A percentile compares a stretch with the other conserved stretches of the same genome.
phyloP scores from a whole-genome alignment of 2,329 filamentous ascomycete species.

The Chaetomium strumarium region DNA sequence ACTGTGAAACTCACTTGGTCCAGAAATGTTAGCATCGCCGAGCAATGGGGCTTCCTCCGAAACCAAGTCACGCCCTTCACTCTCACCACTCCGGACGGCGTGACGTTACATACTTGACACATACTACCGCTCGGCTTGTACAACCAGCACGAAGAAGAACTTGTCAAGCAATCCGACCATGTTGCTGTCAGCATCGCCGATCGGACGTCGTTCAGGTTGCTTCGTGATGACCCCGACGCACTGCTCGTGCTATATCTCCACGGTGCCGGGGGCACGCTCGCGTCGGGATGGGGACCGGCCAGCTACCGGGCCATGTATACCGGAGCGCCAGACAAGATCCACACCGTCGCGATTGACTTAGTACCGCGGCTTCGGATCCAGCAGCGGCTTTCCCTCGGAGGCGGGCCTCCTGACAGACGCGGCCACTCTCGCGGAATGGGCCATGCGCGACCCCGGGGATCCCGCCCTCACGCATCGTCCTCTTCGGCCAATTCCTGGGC shows the following conservation, averaged over 20 bases:
- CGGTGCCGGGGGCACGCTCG: conserved; percentile 51
- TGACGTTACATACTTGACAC: conserved; percentile 69
- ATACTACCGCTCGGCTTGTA: conserved; percentile 65
- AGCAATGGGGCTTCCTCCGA: conserved; percentile 64
- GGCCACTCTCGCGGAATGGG: conserved; percentile 47
- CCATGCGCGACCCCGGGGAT: conserved; percentile 45
- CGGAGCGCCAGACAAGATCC: conserved; percentile 44
- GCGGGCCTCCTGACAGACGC: conserved; percentile 49
- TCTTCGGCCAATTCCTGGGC: conserved; percentile 55
- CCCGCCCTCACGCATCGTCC: conserved; percentile 48
- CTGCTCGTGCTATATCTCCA: conserved; percentile 47
- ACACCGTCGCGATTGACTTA: conserved; percentile 54
- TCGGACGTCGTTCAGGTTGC: conserved; percentile 36
- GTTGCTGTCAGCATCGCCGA: conserved; percentile 31
- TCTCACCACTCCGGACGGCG: conserved; percentile 57
- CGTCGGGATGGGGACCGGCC: conserved; percentile 46
- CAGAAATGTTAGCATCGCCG: conserved; percentile 57
- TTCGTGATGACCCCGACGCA: conserved; percentile 40
- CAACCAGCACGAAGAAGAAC: conserved; percentile 47
- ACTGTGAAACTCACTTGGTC: conserved; percentile 49
- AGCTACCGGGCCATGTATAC: conserved; percentile 53
- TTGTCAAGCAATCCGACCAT: conserved; percentile 36
- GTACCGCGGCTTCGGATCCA: conserved; percentile 56
- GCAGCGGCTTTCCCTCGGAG: conserved; percentile 50
- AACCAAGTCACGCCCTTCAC: conserved; percentile 70